phyloP scores from a whole-genome alignment of 345 rosid species.

The Angophora floribunda region DNA sequence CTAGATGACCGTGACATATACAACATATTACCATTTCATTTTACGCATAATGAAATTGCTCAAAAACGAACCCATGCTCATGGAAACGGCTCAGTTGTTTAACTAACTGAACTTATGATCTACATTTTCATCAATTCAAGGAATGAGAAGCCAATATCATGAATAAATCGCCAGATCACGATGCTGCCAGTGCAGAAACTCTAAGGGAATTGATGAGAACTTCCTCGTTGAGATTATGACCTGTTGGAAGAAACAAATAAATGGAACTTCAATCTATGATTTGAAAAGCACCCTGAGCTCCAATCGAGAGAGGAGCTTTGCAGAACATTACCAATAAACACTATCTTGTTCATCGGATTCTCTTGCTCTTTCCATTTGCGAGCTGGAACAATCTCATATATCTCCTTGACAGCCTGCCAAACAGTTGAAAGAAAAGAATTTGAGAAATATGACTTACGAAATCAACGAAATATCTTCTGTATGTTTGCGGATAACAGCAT shows the following conservation, averaged over 20 bases:
- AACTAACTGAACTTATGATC: background rate
- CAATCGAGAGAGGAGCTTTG: background rate
- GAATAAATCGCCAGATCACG: background rate
- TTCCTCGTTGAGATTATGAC: conserved; percentile 65
- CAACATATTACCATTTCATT: background rate
- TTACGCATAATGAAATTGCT: background rate
- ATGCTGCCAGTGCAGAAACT: conserved; percentile 19
- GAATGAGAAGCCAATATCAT: background rate
- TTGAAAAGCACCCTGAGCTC: background rate
- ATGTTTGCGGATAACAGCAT: background rate
- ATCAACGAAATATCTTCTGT: background rate
- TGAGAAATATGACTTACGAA: background rate
- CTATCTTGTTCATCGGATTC: conserved; percentile 47
- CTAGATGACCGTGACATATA: background rate
- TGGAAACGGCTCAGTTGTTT: background rate
- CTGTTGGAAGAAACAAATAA: conserved; percentile 25
- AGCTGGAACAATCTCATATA: conserved; percentile 79
- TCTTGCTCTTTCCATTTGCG: conserved; percentile 72
- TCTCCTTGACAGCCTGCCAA: conserved; percentile 84
- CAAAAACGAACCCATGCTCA: background rate
- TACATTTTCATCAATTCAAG: background rate
- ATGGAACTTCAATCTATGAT: background rate
- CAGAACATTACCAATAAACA: conserved; percentile 60
- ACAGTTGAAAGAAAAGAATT: background rate
- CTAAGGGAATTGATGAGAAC: conserved; percentile 39